Base-by-base conservation (phyloP, 2,329 filamentous ascomycete genomes). In the Aureobasidium mangrovei region DNA sequence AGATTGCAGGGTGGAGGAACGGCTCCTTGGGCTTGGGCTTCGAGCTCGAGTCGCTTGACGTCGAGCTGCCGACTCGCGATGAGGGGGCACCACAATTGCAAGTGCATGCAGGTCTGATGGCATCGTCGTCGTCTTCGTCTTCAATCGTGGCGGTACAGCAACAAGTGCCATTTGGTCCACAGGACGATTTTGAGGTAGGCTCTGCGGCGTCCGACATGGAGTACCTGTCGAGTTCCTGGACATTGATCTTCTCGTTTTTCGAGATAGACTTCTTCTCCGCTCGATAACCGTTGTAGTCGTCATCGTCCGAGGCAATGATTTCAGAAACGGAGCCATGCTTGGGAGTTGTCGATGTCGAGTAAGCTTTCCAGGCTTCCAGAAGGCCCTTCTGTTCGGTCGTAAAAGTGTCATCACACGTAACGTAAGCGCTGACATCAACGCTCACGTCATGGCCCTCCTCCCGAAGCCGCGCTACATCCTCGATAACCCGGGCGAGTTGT, bases 341-440 rank as follows among this genome's bases (percentile, higher is more conserved):
- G 59, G 65, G 10, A 59, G 47, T 46, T 57, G 53, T 41, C 6
- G 36, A 60, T 31, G 49, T 53, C 7, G 63, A 7, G 64, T 58
- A 24, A 12, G 58, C 31, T 36, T 47, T 45, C 45, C 38, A 54
- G 3, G 58, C 43, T 28, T 60, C 61, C 0, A 68, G 46, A 1
- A 68, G 49, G 2, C 64, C 62, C 28, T 64, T 67, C 54, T 69
- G 69, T 58, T 70, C 69, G 44, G 73, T 70, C 2, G 70, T 72
- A 55, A 78, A 70, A 7, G 68, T 64, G 27, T 74, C 69, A 54
- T 79, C 75, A 56, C 76, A 78, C 3, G 79, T 82, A 42, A 81
- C 65, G 59, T 81, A 81, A 8, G 82, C 67, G 32, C 70, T 74
- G 6, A 81, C 65, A 29, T 79, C 73, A 3, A 81, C 64, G 18